phyloP scores from a whole-genome alignment of 257 asterid species.

The Solanum raphanifolium region DNA sequence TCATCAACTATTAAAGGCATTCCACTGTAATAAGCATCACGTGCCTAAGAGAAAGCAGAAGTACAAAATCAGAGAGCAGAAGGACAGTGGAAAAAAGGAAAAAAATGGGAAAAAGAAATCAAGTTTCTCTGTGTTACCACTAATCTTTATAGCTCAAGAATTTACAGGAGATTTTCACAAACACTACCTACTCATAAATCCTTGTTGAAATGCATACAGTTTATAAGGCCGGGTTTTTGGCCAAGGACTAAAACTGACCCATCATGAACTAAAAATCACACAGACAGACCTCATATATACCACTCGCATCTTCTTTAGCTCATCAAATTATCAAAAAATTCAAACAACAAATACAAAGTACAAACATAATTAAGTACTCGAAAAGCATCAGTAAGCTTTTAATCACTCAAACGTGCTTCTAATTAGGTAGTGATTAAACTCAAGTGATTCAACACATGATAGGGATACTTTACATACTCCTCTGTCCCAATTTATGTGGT shows the following conservation, averaged over 20 bases:
- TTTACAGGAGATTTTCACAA: background rate
- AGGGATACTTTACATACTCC: background rate
- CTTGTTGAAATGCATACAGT: background rate
- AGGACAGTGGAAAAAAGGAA: background rate
- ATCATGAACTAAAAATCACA: background rate
- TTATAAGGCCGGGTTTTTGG: background rate
- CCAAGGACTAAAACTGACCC: background rate
- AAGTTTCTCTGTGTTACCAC: background rate
- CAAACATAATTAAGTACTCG: background rate
- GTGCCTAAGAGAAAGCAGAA: conserved; percentile 37
- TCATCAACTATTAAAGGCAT: conserved; percentile 86
- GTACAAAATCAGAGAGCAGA: background rate
- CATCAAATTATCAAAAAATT: background rate
- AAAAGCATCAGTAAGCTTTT: background rate
- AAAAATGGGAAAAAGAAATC: background rate
- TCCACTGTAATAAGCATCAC: conserved; percentile 83
- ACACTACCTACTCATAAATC: background rate
- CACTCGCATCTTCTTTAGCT: background rate
- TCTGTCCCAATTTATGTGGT: background rate
- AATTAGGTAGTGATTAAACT: background rate
- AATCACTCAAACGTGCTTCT: background rate
- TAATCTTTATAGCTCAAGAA: background rate
- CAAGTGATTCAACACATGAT: background rate
- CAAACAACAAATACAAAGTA: background rate
- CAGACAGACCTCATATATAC: background rate